Evolutionary conservation across 768 basidiomycete genomes (phyloP).

Genomic region (Rossbeevera mucosa): DNA sequence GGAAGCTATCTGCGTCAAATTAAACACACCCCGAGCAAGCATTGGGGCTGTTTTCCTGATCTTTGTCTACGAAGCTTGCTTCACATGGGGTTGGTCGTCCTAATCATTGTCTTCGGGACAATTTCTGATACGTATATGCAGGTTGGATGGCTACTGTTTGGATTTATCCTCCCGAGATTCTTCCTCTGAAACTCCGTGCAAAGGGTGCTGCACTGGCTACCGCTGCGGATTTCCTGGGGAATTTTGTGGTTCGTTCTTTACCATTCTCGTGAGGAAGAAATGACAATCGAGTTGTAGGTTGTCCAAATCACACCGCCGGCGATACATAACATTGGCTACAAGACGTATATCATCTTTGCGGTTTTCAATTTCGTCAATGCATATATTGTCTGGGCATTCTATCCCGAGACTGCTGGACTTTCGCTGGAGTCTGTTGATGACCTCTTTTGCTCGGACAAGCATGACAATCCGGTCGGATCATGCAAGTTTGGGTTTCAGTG

Average conservation of each 20-base stretch:
- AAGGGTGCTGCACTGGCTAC: slow-evolving; percentile 3
- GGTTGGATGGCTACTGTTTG: slow-evolving; percentile 10
- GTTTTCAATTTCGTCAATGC: neutral
- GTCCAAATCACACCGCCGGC: slow-evolving; percentile 10
- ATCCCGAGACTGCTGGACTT: slow-evolving; percentile 6
- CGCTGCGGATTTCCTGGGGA: slow-evolving; percentile 6
- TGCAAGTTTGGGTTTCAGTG: neutral
- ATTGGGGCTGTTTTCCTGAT: slow-evolving; percentile 8
- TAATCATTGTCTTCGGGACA: neutral
- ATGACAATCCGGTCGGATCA: neutral
- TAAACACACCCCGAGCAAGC: slow-evolving; percentile 2
- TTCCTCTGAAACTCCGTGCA: slow-evolving; percentile 8
- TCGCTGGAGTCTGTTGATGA: slow-evolving; percentile 5
- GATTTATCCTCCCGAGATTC: slow-evolving; percentile 8
- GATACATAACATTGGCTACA: slow-evolving; percentile 8
- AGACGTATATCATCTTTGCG: slow-evolving; percentile 4
- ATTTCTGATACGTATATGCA: neutral
- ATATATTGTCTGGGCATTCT: neutral
- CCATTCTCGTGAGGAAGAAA: neutral
- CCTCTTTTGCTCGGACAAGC: slow-evolving; percentile 1
- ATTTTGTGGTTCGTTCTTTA: slow-evolving; percentile 2
- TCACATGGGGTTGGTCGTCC: slow-evolving; percentile 5
- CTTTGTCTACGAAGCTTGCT: slow-evolving; percentile 8
- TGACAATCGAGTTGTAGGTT: neutral
- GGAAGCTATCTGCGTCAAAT: slow-evolving; percentile 5